phyloP scores from a whole-genome alignment of 176 grass and related monocot species.

The Tillandsia fasciculata region DNA sequence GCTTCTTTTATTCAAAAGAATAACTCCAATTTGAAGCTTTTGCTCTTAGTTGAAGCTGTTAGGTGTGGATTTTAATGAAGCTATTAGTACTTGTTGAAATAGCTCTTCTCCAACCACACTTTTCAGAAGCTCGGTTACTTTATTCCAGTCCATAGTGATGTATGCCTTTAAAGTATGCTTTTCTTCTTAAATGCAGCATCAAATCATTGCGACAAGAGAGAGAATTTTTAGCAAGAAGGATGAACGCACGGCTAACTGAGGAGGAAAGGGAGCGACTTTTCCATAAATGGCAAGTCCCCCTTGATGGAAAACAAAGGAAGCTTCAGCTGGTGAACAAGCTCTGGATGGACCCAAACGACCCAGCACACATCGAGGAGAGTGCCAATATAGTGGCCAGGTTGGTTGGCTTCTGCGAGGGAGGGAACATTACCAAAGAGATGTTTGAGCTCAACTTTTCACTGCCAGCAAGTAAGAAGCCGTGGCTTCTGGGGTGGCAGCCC shows the following conservation, averaged over 20 bases:
- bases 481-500: constrained; percentile 85
- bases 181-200: constrained; percentile 39
- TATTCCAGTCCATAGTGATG: too few relatives aligned
- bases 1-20: too few relatives aligned
- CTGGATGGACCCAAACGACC: constrained; percentile 60
- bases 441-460: constrained; percentile 83
- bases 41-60: too few relatives aligned
- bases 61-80: too few relatives aligned
- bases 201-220: constrained; percentile 66
- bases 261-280: constrained; percentile 67
- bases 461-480: constrained; percentile 64
- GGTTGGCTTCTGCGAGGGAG: constrained; percentile 87
- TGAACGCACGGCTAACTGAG: constrained; percentile 59
- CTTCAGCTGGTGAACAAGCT: constrained; percentile 81
- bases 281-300: constrained; percentile 69
- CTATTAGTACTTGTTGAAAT: too few relatives aligned
- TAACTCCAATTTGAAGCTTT: too few relatives aligned
- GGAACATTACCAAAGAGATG: constrained; percentile 91
- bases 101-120: too few relatives aligned
- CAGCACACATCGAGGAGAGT: constrained; percentile 49
- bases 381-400: constrained; percentile 73
- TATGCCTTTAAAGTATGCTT: too few relatives aligned
- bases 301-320: constrained; percentile 83
- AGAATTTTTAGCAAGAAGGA: constrained; percentile 69
- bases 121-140: too few relatives aligned